These are phyloP conservation scores for Hansenula sp. DNA, from an alignment of 1,139 yeast species.

Conservation along the genomic window DNA sequence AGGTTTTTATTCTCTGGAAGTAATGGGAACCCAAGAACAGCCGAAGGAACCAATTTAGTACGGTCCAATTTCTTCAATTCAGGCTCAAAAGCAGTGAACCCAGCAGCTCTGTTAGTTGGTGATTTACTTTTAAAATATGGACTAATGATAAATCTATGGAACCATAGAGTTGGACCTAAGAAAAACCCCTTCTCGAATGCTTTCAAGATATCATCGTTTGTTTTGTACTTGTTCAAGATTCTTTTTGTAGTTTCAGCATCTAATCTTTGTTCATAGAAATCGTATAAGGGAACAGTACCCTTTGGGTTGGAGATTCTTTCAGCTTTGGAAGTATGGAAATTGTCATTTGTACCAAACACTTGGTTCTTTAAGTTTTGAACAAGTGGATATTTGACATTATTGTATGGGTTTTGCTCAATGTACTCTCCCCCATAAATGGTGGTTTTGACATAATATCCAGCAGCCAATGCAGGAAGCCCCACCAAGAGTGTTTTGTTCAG, in stretches of 20 bases:
- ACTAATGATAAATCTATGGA: constrained; percentile 17
- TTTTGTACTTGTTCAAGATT: constrained; percentile 14
- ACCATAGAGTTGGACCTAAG: constrained; percentile 19
- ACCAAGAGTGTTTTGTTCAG: not conserved
- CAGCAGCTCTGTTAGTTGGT: constrained; percentile 13
- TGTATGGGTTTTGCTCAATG: constrained; percentile 14
- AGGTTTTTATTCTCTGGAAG: constrained; percentile 12
- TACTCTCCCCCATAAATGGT: constrained; percentile 16
- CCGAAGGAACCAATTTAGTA: constrained; percentile 7
- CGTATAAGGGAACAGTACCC: constrained; percentile 11
- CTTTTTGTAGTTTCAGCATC: constrained; percentile 14
- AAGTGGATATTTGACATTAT: constrained; percentile 2
- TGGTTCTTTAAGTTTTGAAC: constrained; percentile 5
- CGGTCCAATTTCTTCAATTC: constrained; percentile 8
- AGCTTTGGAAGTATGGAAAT: constrained; percentile 7
- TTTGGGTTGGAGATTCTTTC: constrained; percentile 16
- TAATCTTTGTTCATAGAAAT: constrained; percentile 18
- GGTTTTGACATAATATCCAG: constrained; percentile 3
- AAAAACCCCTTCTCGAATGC: constrained; percentile 18
- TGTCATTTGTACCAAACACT: constrained; percentile 9
- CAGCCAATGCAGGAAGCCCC: constrained; percentile 1
- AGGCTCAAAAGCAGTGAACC: constrained; percentile 16
- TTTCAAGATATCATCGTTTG: constrained; percentile 17
- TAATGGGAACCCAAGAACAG: constrained; percentile 7
- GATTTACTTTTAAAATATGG: constrained; percentile 13